Evolutionary conservation across 768 basidiomycete genomes (phyloP), one percentile per base, ranked within the genome.

Genomic region (Mrakia frigida): DNA sequence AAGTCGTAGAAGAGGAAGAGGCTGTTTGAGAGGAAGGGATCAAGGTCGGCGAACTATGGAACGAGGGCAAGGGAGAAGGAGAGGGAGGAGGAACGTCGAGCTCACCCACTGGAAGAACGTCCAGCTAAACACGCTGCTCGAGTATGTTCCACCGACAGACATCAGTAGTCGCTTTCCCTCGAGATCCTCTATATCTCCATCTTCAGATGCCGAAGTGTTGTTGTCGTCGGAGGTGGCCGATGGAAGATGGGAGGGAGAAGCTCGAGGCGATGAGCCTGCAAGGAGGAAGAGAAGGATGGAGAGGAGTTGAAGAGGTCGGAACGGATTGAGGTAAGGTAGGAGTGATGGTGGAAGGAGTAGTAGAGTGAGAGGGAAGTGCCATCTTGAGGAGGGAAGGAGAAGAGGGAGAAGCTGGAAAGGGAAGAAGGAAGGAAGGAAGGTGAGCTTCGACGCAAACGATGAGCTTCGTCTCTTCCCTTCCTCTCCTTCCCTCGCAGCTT

Each of bases 71-170:
- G 68, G 5, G 23, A 46, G 41, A 46, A 14, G 53, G 70, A 18
- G 53, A 18, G 35, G 28, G n/a, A 1, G 31, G 28, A 10, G 23
- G 50, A 52, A 52, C 21, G 52, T 23, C 35, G 50, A 31, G 46
- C 74, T 35, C 14, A 74, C 74, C 67, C 67, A 75, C 18, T 75
- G 74, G 18, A 75, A 70, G 23, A 75, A 59, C 21, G 59, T 7
- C 52, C 50, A 50, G 1, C 63, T 23, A 4, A 74, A 37, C 16
- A 74, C 74, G 23, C 74, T 74, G 16, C 39, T 46, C 23, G 46
- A 46, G 0, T 43, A 65, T 18, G 37, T 31, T 5, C 50, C 74
- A 0, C 63, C 46, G 21, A 74, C 65, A 21, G 60, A 33, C 7
- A 43, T 65, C 31, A 43, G 14, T 1, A 6, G 33, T 6, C 9